These are phyloP conservation scores for Quercus dentata DNA, from an alignment of 306 rosid species.

Conservation along the genomic window DNA sequence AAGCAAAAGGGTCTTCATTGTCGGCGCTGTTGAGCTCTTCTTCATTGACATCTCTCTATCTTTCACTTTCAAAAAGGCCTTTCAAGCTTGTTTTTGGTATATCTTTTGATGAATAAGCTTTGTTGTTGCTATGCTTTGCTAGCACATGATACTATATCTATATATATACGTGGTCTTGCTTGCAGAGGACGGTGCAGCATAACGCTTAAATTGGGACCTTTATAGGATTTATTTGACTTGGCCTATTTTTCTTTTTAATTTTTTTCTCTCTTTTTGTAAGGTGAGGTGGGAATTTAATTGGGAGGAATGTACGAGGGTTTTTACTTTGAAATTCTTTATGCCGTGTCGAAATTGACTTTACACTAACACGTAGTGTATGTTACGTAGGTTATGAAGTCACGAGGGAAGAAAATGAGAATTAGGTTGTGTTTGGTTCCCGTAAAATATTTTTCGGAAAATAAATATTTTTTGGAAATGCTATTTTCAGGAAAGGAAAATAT, in stretches of 20 bases:
- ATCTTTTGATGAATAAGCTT: neutral
- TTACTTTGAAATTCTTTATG: constrained; percentile 21
- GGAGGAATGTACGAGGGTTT: neutral
- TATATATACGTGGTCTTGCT: too few species aligned
- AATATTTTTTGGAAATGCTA: too few species aligned
- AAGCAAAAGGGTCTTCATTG: constrained; percentile 15
- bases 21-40: constrained; percentile 22
- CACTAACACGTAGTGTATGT: neutral
- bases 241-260: neutral
- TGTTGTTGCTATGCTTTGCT: too few species aligned
- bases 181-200: constrained; percentile 37
- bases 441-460: too few species aligned
- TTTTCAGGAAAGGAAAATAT: too few species aligned
- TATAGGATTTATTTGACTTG: constrained; percentile 42
- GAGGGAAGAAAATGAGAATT: neutral
- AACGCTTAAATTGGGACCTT: constrained; percentile 29
- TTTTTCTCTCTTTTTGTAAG: neutral
- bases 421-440: too few species aligned
- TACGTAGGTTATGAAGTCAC: neutral
- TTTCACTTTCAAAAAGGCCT: neutral
- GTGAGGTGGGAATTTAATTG: neutral
- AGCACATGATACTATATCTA: constrained; percentile 15
- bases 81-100: neutral
- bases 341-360: constrained; percentile 45
- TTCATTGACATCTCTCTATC: constrained; percentile 25